Conservation (phyloP, 345 rosid species). For the Nasturtium officinale region DNA sequence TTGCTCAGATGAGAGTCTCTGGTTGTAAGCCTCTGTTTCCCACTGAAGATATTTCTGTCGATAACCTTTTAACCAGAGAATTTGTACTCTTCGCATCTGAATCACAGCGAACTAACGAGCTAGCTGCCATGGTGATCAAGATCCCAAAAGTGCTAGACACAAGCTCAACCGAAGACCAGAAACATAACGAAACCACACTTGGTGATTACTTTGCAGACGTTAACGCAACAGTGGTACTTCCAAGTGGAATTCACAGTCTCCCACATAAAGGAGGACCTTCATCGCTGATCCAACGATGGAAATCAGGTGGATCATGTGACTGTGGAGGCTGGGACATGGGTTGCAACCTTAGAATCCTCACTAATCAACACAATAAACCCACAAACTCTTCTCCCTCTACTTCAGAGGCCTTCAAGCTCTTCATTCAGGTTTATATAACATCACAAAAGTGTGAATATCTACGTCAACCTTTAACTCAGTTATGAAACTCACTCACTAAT, state of each 20-base stretch:
- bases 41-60: constrained; percentile 36
- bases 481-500: not conserved
- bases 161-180: constrained; percentile 32
- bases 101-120: constrained; percentile 69
- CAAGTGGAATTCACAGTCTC: constrained; percentile 80
- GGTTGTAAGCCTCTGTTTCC: constrained; percentile 46
- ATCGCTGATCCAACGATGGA: constrained; percentile 87
- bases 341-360: constrained; percentile 72
- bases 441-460: not conserved
- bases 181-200: constrained; percentile 7
- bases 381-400: constrained; percentile 40
- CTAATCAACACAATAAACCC: constrained; percentile 46
- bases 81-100: constrained; percentile 65
- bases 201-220: constrained; percentile 40
- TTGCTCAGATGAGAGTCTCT: constrained; percentile 84
- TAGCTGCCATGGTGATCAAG: constrained; percentile 80
- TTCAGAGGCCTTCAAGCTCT: constrained; percentile 57
- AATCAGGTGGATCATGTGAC: constrained; percentile 90
- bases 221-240: constrained; percentile 73
- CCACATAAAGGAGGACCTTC: constrained; percentile 90
- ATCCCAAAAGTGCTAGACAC: constrained; percentile 46
- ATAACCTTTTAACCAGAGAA: constrained; percentile 56
- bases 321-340: constrained; percentile 99
- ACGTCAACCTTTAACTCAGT: constrained; percentile 5
- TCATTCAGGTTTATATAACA: constrained; percentile 55